phyloP scores from a whole-genome alignment of 176 grass and related monocot genomes.

The Chloris gayana region DNA sequence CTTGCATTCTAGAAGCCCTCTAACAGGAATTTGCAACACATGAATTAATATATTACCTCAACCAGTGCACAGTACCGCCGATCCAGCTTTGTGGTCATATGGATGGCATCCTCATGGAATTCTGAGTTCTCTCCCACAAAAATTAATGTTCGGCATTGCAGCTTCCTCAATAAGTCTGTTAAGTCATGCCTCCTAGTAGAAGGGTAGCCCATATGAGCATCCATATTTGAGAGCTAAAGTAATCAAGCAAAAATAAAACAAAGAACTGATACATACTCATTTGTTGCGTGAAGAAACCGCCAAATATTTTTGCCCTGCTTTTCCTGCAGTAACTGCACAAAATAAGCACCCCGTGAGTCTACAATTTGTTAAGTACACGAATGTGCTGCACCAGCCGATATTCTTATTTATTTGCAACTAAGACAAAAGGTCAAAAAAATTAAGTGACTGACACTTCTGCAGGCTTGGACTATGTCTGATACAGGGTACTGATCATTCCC shows the following conservation, averaged over 20 bases:
- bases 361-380: background rate
- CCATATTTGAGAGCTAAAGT: conserved; percentile 12
- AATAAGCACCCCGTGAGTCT: background rate
- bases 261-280: conserved; percentile 42
- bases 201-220: conserved; percentile 8
- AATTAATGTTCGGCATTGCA: conserved; percentile 74
- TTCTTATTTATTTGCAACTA: background rate
- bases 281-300: conserved; percentile 81
- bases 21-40: background rate
- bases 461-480: conserved; percentile 79
- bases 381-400: background rate
- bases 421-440: background rate
- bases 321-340: conserved; percentile 78
- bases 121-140: conserved; percentile 76
- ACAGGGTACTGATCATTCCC: conserved; percentile 63
- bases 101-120: conserved; percentile 74
- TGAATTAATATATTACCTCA: conserved; percentile 52
- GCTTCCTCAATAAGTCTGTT: conserved; percentile 62
- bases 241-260: background rate
- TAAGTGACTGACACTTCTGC: conserved; percentile 63
- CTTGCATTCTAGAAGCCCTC: background rate
- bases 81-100: conserved; percentile 72
- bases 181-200: conserved; percentile 70
- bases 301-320: conserved; percentile 65
- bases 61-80: conserved; percentile 60